Percentiles rank a stretch among this genome's conserved stretches.
Conservation (phyloP, 768 basidiomycete species). For the Pleurotus tuoliensis region DNA sequence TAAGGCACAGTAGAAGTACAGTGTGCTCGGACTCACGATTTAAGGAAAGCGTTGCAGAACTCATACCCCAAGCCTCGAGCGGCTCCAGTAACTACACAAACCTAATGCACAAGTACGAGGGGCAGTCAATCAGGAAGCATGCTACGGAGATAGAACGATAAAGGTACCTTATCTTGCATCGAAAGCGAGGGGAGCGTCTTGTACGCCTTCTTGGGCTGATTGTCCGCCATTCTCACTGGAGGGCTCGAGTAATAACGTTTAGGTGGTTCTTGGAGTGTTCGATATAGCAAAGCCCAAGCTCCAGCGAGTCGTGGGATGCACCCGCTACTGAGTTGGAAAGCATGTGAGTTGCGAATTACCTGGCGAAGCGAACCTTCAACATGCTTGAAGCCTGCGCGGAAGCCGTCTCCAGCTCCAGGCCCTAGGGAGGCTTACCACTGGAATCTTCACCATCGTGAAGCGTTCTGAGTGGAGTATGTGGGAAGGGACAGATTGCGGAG, state of each 20-base stretch:
- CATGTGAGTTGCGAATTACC: too few relatives aligned
- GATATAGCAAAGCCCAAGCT: constrained; percentile 19
- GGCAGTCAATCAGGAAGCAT: not conserved
- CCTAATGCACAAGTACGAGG: constrained; percentile 38
- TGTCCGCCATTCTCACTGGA: not conserved
- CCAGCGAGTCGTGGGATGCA: constrained; percentile 13
- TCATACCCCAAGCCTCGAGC: constrained; percentile 88
- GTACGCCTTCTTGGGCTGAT: constrained; percentile 10
- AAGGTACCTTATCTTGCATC: constrained; percentile 64
- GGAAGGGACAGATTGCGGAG: too few relatives aligned
- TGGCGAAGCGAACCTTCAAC: too few relatives aligned
- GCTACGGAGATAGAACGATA: constrained; percentile 8
- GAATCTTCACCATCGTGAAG: too few relatives aligned
- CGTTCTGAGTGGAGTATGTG: too few relatives aligned
- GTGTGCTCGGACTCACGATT: constrained; percentile 47
- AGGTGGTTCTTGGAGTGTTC: not conserved
- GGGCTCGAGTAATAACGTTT: constrained; percentile 12
- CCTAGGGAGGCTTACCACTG: too few relatives aligned
- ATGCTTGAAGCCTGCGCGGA: too few relatives aligned
- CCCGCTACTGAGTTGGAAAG: too few relatives aligned
- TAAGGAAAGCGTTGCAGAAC: constrained; percentile 87
- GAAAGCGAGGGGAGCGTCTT: constrained; percentile 74
- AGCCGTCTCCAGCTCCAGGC: too few relatives aligned
- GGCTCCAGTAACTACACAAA: constrained; percentile 90
- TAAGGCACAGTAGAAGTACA: not conserved